phyloP scores from a whole-genome alignment of 1,139 yeast species.

The Suhomyces panamericanus region DNA sequence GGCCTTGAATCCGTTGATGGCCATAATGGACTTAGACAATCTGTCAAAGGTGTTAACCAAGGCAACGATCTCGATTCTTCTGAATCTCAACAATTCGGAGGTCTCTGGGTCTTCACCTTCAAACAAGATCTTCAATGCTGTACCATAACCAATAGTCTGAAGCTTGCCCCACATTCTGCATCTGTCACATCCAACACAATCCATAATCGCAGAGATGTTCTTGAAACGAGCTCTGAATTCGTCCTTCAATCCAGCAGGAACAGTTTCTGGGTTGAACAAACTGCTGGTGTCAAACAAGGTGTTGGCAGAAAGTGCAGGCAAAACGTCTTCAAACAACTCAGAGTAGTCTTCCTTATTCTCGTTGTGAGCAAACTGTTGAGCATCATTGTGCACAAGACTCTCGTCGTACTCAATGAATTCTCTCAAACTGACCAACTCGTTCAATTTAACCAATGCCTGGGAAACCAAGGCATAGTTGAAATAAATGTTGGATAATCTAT shows the following conservation, averaged over 20 bases:
- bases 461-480: slow-evolving; percentile 89
- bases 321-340: slow-evolving; percentile 27
- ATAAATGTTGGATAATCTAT: slow-evolving; percentile 83
- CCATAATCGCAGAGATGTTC: slow-evolving; percentile 92
- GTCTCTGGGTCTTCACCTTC: slow-evolving; percentile 59
- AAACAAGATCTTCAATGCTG: slow-evolving; percentile 85
- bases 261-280: slow-evolving; percentile 55
- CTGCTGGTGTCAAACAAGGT: slow-evolving; percentile 46
- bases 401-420: slow-evolving; percentile 28
- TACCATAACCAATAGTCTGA: slow-evolving; percentile 96
- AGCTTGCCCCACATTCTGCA: slow-evolving; percentile 98
- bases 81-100: slow-evolving; percentile 46
- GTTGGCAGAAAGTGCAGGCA: slow-evolving; percentile 31
- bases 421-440: slow-evolving; percentile 31
- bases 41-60: slow-evolving; percentile 90
- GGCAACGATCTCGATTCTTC: slow-evolving; percentile 87
- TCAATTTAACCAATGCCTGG: slow-evolving; percentile 72
- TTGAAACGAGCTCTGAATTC: slow-evolving; percentile 84
- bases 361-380: slow-evolving; percentile 23
- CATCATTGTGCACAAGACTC: slow-evolving; percentile 42
- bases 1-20: slow-evolving; percentile 68
- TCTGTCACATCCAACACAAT: slow-evolving; percentile 97
- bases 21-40: slow-evolving; percentile 76
- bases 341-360: slow-evolving; percentile 34
- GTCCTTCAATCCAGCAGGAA: slow-evolving; percentile 62